Base-by-base conservation (phyloP, 2,329 filamentous ascomycete genomes). In the Xylaria sp. region DNA sequence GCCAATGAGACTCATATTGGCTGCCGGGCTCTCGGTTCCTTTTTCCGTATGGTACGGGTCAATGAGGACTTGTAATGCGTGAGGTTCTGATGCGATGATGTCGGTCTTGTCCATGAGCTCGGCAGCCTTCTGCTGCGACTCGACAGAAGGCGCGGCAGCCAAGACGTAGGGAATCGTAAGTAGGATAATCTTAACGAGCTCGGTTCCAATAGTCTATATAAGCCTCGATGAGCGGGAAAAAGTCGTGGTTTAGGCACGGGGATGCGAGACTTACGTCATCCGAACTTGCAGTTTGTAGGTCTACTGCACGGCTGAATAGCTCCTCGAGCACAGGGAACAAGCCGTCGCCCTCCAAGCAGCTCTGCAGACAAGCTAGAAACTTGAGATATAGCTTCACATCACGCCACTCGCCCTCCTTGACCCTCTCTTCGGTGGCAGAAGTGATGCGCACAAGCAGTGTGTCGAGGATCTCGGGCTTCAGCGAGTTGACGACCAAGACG, bases 101-200 rank as follows among this genome's bases (percentile, higher is more conserved):
- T 96, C 94, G 1, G 96, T 98, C 84, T 97, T 97, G 73, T 97
- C 93, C 79, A 99, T 90, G 63, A 98, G 85, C 56, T 92, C 90
- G 1, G 87, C 86, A 2, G 94, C 94, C 77, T 92, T 92, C 73
- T 92, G 86, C 74, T 91, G 89, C 77, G 92, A 90, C 59, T 90
- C 89, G 3, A 86, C 85, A 3, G 65, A 67, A 39, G 92, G 91
- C 0, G 91, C 88, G 2, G 92, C 89, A 10, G 91, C 89, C 86
- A 97, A 90, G 64, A 94, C 86, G 80, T 98, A 99, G 0, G 96
- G 95, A 68, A 99, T 92, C 0, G 95, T 97, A 58, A 98, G 89
- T 54, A 98, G 89, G 73, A 99, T 98, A 75, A 98, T 94, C 82
- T 98, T 98, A 80, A 98, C 94, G 41, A 99, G 88, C 82, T 98